Base-by-base conservation (phyloP, 495 filamentous ascomycete genomes). In the Annulohypoxylon moriforme region DNA sequence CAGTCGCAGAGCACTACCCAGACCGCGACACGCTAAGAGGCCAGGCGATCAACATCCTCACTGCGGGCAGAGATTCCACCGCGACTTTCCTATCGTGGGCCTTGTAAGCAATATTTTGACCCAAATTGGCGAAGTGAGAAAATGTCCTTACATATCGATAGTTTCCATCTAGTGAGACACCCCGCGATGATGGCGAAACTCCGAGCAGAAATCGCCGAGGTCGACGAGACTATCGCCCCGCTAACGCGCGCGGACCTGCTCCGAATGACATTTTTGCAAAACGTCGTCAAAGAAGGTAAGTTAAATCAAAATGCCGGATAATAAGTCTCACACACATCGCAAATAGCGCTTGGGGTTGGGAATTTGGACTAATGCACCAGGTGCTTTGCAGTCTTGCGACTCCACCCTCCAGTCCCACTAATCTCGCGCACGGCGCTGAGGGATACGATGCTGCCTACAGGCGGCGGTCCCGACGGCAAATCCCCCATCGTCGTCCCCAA, bases 341-440 rank as follows among this genome's bases (percentile, higher is more conserved):
- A n/a, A n/a, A n/a, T n/a, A n/a, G n/a, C n/a, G n/a, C n/a, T n/a
- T n/a, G n/a, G n/a, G n/a, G n/a, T 20, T 4, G 1, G 3, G 14
- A 8, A 13, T 13, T 34, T 58, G 6, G 34, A 7, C 67, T 70
- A 3, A 53, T 14, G 22, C 16, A 6, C 27, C n/a, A n/a, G 22
- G 18, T 14, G 7, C 14, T 16, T 20, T 14, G 34, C 50, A 94
- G 76, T 79, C 6, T 53, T 85, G 1, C 84, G 89, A 7, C 81
- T 92, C 5, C 87, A 85, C 75, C 89, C 90, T 0, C 73, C 85
- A 1, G 83, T 90, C 0, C 85, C 88, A 0, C 68, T 85, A 46
- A 91, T 90, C 67, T 75, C 73, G 34, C 84, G 89, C 60, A 69
- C 70, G 22, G 87, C 89, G 2, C 31, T 80, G 13, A 64, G 60